phyloP scores from a whole-genome alignment of 140 eudicot species.

The Senecio squalidus region DNA sequence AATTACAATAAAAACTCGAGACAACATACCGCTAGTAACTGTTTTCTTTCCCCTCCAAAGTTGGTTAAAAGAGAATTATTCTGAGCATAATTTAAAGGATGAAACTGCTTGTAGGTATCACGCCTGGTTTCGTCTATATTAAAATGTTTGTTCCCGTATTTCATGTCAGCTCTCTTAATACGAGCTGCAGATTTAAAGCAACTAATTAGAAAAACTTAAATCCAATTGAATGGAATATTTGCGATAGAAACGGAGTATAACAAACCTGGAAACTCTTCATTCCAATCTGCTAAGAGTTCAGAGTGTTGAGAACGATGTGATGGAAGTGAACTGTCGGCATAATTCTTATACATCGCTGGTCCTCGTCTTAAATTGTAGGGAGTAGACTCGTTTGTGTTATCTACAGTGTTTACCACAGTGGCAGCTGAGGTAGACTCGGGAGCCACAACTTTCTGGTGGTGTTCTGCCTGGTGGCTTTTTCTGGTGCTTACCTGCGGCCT shows the following conservation, averaged over 20 bases:
- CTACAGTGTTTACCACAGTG: constrained; percentile 36
- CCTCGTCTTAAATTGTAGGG: constrained; percentile 75
- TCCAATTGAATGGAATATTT: background rate
- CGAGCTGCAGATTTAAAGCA: constrained; percentile 43
- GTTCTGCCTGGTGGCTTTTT: constrained; percentile 60
- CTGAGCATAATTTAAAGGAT: constrained; percentile 30
- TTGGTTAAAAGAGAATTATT: constrained; percentile 36
- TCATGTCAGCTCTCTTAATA: constrained; percentile 65
- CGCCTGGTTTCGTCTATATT: constrained; percentile 74
- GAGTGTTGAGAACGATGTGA: constrained; percentile 55
- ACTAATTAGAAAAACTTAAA: constrained; percentile 17
- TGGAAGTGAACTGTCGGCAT: constrained; percentile 43
- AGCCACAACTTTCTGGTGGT: constrained; percentile 53
- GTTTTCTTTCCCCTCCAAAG: constrained; percentile 54
- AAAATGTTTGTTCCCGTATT: constrained; percentile 59
- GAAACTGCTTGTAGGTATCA: constrained; percentile 65
- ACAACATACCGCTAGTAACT: constrained; percentile 56
- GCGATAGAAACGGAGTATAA: background rate
- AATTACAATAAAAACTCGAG: background rate
- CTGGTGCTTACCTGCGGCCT: constrained; percentile 78
- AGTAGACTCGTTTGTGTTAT: constrained; percentile 47
- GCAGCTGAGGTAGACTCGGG: constrained; percentile 71
- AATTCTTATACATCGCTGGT: constrained; percentile 40
- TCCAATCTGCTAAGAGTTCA: constrained; percentile 62
- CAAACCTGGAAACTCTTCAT: constrained; percentile 79